These are phyloP conservation scores for Neurospora sp. DNA, from an alignment of 495 filamentous ascomycete genomes.

Conservation along the genomic window DNA sequence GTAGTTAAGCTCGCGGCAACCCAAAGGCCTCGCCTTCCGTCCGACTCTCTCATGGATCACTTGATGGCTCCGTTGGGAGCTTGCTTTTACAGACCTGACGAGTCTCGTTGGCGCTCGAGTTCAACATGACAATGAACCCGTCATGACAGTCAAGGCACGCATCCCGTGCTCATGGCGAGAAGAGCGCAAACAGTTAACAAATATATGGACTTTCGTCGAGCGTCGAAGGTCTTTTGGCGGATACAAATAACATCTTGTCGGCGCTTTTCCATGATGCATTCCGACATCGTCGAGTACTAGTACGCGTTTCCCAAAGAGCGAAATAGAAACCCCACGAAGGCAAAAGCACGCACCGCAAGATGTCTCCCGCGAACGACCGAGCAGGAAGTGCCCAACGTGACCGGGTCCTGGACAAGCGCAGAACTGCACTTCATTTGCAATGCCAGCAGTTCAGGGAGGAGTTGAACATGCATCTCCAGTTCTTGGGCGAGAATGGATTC, in stretches of 20 bases:
- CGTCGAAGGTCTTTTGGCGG: background rate
- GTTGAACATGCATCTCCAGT: too few relatives aligned
- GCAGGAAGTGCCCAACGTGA: too few relatives aligned
- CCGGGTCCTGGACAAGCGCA: too few relatives aligned
- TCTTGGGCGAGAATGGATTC: too few relatives aligned
- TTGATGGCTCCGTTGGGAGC: background rate
- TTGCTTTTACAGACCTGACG: too few relatives aligned
- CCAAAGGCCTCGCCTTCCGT: background rate
- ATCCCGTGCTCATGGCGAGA: background rate
- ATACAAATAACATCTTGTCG: background rate
- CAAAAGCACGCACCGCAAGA: background rate
- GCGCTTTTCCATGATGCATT: background rate
- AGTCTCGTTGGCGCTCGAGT: background rate
- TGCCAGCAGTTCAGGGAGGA: too few relatives aligned
- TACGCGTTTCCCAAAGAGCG: background rate
- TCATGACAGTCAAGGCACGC: background rate
- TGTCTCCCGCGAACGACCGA: background rate
- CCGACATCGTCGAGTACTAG: background rate
- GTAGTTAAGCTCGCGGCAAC: background rate
- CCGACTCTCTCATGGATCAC: background rate
- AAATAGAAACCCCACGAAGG: background rate
- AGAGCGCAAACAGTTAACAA: background rate
- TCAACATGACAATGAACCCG: background rate
- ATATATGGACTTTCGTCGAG: background rate
- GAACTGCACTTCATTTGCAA: too few relatives aligned